Conservation (phyloP, 306 rosid genomes). For the Heteromeles arbutifolia region DNA sequence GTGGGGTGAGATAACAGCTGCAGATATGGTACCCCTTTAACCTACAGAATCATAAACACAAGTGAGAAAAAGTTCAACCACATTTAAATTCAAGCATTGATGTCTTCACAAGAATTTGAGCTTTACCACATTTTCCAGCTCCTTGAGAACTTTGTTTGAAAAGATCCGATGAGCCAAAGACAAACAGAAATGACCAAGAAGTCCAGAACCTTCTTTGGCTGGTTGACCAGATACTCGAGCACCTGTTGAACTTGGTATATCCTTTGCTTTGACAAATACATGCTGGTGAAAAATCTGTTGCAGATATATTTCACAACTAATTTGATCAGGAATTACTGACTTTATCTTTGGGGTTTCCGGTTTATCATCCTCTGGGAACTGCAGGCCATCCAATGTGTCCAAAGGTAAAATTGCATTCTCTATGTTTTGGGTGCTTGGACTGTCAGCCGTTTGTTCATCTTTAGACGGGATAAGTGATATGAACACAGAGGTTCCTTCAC, state of each 20-base stretch:
- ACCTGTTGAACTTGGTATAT: slow-evolving; percentile 38
- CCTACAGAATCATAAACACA: slow-evolving; percentile 37
- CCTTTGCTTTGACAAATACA: slow-evolving; percentile 56
- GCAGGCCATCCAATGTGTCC: slow-evolving; percentile 68
- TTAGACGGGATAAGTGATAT: slow-evolving; percentile 56
- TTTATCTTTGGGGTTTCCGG: slow-evolving; percentile 32
- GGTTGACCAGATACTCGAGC: slow-evolving; percentile 37
- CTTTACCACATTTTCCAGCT: slow-evolving; percentile 80
- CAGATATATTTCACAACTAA: slow-evolving; percentile 73
- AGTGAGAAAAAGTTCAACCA: slow-evolving; percentile 16
- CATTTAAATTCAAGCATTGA: neutral
- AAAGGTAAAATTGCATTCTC: slow-evolving; percentile 58
- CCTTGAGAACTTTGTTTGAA: slow-evolving; percentile 71
- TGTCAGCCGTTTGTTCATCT: slow-evolving; percentile 40
- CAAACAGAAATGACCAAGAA: slow-evolving; percentile 80
- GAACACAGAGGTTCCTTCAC: slow-evolving; percentile 69
- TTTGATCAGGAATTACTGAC: slow-evolving; percentile 43
- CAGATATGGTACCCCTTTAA: slow-evolving; percentile 66
- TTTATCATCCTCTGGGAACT: slow-evolving; percentile 51
- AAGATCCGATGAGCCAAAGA: slow-evolving; percentile 82
- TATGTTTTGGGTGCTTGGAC: slow-evolving; percentile 26
- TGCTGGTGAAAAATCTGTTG: slow-evolving; percentile 79
- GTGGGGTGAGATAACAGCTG: slow-evolving; percentile 74
- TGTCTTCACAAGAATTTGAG: neutral
- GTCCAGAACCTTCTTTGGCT: slow-evolving; percentile 63